phyloP scores from a whole-genome alignment of 768 basidiomycete species.

The Rhodotorula babjevae region DNA sequence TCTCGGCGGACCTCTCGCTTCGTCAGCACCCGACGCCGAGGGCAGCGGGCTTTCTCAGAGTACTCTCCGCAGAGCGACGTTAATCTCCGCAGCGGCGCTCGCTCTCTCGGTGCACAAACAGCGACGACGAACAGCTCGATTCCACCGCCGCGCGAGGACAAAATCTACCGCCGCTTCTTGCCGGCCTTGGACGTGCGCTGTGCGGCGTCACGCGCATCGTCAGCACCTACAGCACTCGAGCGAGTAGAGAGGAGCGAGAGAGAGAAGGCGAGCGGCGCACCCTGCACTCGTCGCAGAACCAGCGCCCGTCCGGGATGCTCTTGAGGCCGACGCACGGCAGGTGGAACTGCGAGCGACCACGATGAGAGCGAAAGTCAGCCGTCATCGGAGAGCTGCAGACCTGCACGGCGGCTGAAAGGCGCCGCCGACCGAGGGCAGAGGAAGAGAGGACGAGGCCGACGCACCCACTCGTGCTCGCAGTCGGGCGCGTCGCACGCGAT shows the following conservation, averaged over 20 bases:
- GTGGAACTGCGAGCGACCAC: slow-evolving; percentile 37
- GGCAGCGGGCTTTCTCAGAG: too few species aligned
- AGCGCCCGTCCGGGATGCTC: slow-evolving; percentile 36
- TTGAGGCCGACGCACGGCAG: slow-evolving; percentile 37
- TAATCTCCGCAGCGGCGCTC: too few species aligned
- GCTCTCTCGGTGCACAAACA: too few species aligned
- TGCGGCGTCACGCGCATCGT: too few species aligned
- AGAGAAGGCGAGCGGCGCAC: slow-evolving; percentile 4
- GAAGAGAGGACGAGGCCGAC: background rate
- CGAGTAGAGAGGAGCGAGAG: too few species aligned
- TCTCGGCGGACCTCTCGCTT: too few species aligned
- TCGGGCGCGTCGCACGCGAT: slow-evolving; percentile 38
- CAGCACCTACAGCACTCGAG: too few species aligned
- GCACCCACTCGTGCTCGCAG: slow-evolving; percentile 39
- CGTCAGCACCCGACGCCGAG: too few species aligned
- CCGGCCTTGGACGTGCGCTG: slow-evolving; percentile 22
- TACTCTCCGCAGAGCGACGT: too few species aligned
- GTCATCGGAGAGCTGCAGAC: background rate
- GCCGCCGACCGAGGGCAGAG: background rate
- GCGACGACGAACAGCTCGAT: too few species aligned
- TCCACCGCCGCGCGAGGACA: too few species aligned
- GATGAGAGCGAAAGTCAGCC: background rate
- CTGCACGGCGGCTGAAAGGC: too few species aligned
- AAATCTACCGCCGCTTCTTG: slow-evolving; percentile 23
- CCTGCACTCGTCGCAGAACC: slow-evolving; percentile 38